Conservation (phyloP, 129 eudicot species). For the Lactuca saligna region DNA sequence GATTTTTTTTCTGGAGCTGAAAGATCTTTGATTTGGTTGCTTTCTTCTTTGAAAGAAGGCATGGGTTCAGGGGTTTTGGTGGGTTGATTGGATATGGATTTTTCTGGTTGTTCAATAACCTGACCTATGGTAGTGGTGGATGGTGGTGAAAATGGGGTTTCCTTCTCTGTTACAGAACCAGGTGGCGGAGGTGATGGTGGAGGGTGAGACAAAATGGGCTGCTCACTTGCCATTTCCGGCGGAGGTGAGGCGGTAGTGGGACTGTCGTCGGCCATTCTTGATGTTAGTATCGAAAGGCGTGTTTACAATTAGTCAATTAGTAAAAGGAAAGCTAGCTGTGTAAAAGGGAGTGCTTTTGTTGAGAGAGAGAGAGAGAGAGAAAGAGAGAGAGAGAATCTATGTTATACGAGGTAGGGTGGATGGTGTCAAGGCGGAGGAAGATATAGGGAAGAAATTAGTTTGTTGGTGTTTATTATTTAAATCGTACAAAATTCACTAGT, state of each 20-base stretch:
- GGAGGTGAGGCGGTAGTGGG: conserved; percentile 23
- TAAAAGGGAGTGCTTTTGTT: conserved; percentile 22
- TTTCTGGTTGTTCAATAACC: conserved; percentile 38
- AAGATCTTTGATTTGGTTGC: conserved; percentile 48
- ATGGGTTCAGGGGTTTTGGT: conserved; percentile 30
- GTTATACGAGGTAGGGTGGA: conserved; percentile 11
- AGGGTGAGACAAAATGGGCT: conserved; percentile 10
- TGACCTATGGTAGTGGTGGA: conserved; percentile 16
- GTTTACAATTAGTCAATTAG: neutral
- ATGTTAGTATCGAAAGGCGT: conserved; percentile 20
- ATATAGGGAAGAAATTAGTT: neutral
- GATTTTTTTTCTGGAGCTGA: conserved; percentile 36
- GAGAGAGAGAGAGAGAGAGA: conserved; percentile 1
- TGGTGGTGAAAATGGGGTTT: conserved; percentile 21
- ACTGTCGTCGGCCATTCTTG: conserved; percentile 26
- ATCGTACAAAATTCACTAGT: too few relatives aligned
- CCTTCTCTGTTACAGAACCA: conserved; percentile 23
- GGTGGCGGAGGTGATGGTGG: conserved; percentile 23
- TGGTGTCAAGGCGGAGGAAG: neutral
- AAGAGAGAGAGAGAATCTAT: conserved; percentile 4
- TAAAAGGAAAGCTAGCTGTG: conserved; percentile 7
- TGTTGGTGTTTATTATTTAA: neutral
- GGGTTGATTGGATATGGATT: conserved; percentile 15
- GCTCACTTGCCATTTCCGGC: conserved; percentile 6
- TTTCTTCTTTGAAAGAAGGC: conserved; percentile 58